A percentile compares a stretch with the other conserved stretches of the same genome.
Evolutionary conservation across 2,329 filamentous ascomycete genomes (phyloP).

Genomic region (Fusarium chlamydosporum): DNA sequence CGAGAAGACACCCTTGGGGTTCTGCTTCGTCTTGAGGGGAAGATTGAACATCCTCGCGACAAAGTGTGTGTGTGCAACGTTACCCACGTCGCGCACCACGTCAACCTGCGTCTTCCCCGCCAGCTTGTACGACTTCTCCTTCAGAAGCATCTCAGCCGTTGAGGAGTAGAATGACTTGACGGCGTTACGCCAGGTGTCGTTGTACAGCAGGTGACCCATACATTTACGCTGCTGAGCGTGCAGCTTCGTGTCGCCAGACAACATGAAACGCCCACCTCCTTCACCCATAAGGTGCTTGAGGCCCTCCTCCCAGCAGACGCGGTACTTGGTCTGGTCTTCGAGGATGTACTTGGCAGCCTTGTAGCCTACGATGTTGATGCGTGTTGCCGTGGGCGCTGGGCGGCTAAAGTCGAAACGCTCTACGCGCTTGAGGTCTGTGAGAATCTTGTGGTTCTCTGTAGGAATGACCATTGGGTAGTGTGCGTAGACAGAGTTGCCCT

Average conservation of each 20-base stretch:
- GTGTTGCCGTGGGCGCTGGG: constrained; percentile 66
- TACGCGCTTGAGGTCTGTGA: constrained; percentile 75
- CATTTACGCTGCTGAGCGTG: constrained; percentile 66
- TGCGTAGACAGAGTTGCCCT: constrained; percentile 82
- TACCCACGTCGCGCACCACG: constrained; percentile 77
- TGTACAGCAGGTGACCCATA: constrained; percentile 71
- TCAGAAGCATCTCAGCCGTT: constrained; percentile 72
- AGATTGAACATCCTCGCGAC: constrained; percentile 74
- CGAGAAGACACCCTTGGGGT: constrained; percentile 70
- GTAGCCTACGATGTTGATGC: constrained; percentile 72
- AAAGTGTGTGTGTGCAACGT: constrained; percentile 75
- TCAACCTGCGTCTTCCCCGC: constrained; percentile 72
- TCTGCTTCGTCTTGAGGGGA: constrained; percentile 73
- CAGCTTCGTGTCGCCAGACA: constrained; percentile 65
- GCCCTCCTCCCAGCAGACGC: constrained; percentile 73
- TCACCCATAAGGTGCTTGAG: constrained; percentile 73
- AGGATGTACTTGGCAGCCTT: constrained; percentile 73
- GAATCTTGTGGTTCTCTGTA: constrained; percentile 78
- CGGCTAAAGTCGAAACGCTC: constrained; percentile 78
- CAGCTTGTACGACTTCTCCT: constrained; percentile 75
- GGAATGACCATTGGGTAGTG: constrained; percentile 83
- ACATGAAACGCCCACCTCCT: constrained; percentile 68
- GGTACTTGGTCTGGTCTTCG: constrained; percentile 72
- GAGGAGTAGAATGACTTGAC: constrained; percentile 77
- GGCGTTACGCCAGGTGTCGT: constrained; percentile 71